A percentile compares a stretch with the other conserved stretches of the same genome.
Evolutionary conservation across 2,329 filamentous ascomycete genomes (phyloP).

Genomic region (Fonsecaea erecta): DNA sequence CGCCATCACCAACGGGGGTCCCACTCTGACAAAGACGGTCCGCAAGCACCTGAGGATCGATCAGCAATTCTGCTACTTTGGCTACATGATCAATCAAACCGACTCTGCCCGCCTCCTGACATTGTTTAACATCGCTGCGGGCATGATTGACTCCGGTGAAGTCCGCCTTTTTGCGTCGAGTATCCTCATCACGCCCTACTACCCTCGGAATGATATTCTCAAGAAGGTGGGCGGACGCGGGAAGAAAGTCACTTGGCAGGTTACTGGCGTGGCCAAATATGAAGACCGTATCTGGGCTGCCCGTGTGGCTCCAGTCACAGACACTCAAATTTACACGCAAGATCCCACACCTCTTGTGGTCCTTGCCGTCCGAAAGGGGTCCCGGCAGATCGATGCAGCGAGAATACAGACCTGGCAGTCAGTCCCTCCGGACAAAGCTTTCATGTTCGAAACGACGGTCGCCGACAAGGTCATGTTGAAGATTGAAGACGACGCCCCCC

Average conservation of each 20-base stretch:
- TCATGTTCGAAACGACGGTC: slow-evolving; percentile 80
- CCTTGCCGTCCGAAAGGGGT: slow-evolving; percentile 75
- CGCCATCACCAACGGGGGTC: slow-evolving; percentile 35
- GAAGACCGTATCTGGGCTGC: slow-evolving; percentile 89
- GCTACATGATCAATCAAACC: slow-evolving; percentile 76
- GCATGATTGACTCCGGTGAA: slow-evolving; percentile 67
- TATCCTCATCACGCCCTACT: slow-evolving; percentile 83
- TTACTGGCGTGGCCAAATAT: slow-evolving; percentile 73
- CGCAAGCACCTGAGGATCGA: slow-evolving; percentile 70
- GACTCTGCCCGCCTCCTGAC: slow-evolving; percentile 74
- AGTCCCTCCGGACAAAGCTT: slow-evolving; percentile 69
- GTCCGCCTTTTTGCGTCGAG: slow-evolving; percentile 84
- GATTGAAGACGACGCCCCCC: slow-evolving; percentile 71
- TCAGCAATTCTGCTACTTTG: slow-evolving; percentile 88
- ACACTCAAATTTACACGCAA: slow-evolving; percentile 74
- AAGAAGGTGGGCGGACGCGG: slow-evolving; percentile 87
- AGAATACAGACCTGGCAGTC: slow-evolving; percentile 85
- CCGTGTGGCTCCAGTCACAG: slow-evolving; percentile 72
- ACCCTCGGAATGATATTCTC: slow-evolving; percentile 72
- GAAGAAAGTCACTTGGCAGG: slow-evolving; percentile 80
- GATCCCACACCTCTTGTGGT: slow-evolving; percentile 79
- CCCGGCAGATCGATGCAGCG: slow-evolving; percentile 76
- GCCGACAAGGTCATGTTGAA: slow-evolving; percentile 84
- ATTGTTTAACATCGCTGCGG: slow-evolving; percentile 63
- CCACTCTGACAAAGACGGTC: slow-evolving; percentile 48